Evolutionary conservation across 2,329 filamentous ascomycete species (phyloP).

Genomic region (Trichoderma breve): DNA sequence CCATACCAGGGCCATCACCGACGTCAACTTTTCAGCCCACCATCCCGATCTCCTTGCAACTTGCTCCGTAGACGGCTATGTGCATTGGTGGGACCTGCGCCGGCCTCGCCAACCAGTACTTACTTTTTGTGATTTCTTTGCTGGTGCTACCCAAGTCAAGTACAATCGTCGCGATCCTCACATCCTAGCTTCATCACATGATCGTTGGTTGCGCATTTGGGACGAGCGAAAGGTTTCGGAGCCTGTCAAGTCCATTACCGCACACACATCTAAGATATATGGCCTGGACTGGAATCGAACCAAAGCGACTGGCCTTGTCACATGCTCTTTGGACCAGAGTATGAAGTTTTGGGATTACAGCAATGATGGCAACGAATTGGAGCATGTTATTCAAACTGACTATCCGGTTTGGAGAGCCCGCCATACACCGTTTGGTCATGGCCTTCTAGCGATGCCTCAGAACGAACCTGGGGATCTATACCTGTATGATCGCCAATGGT

Average conservation of each 20-base stretch:
- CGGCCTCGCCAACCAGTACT: conserved; percentile 69
- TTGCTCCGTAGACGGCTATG: conserved; percentile 88
- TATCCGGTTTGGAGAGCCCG: conserved; percentile 90
- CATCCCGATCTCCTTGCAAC: conserved; percentile 87
- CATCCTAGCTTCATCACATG: conserved; percentile 86
- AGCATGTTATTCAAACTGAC: conserved; percentile 74
- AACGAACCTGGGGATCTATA: conserved; percentile 82
- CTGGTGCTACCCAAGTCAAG: conserved; percentile 91
- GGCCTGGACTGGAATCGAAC: conserved; percentile 92
- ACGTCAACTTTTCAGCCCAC: conserved; percentile 94
- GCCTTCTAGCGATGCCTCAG: conserved; percentile 87
- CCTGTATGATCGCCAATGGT: conserved; percentile 69
- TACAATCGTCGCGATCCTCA: conserved; percentile 87
- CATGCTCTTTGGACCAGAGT: conserved; percentile 86
- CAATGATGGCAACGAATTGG: conserved; percentile 60
- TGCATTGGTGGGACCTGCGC: conserved; percentile 88
- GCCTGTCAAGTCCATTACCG: conserved; percentile 79
- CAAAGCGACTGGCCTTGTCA: conserved; percentile 68
- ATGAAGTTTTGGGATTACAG: conserved; percentile 91
- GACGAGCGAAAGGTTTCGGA: conserved; percentile 76
- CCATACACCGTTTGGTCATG: conserved; percentile 85
- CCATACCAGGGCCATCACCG: conserved; percentile 82
- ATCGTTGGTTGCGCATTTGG: conserved; percentile 85
- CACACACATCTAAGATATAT: conserved; percentile 91
- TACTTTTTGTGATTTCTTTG: conserved; percentile 89